These are phyloP conservation scores for Xerocomus brunneocitrinus DNA, from an alignment of 768 basidiomycete genomes.

Conservation along the genomic window DNA sequence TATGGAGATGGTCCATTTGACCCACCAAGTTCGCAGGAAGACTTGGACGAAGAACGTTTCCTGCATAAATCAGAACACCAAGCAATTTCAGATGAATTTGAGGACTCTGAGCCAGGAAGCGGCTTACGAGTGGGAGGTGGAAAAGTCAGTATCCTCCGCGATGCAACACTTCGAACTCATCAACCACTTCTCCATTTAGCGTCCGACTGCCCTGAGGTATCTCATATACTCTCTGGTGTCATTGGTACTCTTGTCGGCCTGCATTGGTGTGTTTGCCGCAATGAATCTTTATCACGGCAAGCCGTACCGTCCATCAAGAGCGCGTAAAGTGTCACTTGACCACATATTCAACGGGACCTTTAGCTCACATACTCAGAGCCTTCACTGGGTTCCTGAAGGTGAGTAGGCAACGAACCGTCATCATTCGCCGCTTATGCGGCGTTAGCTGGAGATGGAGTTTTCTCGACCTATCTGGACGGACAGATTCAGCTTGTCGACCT, in stretches of 20 bases:
- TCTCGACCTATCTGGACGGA: constrained; percentile 56
- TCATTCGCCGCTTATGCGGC: constrained; percentile 5
- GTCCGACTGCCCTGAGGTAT: constrained; percentile 50
- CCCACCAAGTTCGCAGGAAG: constrained; percentile 77
- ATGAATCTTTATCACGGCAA: constrained; percentile 57
- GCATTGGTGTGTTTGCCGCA: constrained; percentile 78
- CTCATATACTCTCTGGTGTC: constrained; percentile 58
- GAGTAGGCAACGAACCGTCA: constrained; percentile 13
- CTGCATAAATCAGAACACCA: constrained; percentile 41
- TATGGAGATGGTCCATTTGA: constrained; percentile 78
- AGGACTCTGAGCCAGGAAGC: constrained; percentile 26
- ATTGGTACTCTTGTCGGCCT: constrained; percentile 55
- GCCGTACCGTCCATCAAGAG: constrained; percentile 49
- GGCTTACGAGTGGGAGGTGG: constrained; percentile 34
- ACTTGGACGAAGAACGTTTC: constrained; percentile 41
- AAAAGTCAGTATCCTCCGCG: constrained; percentile 30
- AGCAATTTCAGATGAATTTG: constrained; percentile 6
- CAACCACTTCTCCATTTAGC: constrained; percentile 28
- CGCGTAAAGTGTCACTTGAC: constrained; percentile 74
- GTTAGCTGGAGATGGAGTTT: constrained; percentile 91
- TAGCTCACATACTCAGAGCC: constrained; percentile 33
- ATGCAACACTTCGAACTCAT: constrained; percentile 3
- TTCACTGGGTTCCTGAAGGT: constrained; percentile 96
- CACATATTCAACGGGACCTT: constrained; percentile 95
- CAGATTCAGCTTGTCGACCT: constrained; percentile 79